These are phyloP conservation scores for Phytophthora pseudosyringae DNA, from an alignment of 352 stramenopile species.

Conservation along the genomic window DNA sequence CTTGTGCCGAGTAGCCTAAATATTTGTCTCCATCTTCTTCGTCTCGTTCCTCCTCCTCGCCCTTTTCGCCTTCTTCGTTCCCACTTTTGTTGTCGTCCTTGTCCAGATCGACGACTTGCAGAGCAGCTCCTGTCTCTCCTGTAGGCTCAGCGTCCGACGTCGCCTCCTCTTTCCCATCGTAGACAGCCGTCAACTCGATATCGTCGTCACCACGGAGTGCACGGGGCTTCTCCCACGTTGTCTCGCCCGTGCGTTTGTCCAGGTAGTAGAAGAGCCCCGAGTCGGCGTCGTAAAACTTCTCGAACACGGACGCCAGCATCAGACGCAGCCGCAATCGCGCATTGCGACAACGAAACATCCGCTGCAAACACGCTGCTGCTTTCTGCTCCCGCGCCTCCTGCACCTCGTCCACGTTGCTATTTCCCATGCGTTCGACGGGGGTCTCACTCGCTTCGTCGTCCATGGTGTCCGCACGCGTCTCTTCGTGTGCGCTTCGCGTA, in stretches of 20 bases:
- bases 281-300: constrained; percentile 76
- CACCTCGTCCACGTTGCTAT: constrained; percentile 18
- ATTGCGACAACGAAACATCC: constrained; percentile 61
- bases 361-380: constrained; percentile 56
- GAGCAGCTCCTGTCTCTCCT: constrained; percentile 4
- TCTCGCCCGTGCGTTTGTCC: constrained; percentile 72
- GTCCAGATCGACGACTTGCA: constrained; percentile 26
- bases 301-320: constrained; percentile 64
- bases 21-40: constrained; percentile 27
- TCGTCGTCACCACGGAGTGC: constrained; percentile 56
- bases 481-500: constrained; percentile 3
- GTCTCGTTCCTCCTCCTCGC: constrained; percentile 10
- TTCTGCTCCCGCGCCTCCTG: constrained; percentile 19
- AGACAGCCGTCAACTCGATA: constrained; percentile 48
- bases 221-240: constrained; percentile 76
- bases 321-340: constrained; percentile 47
- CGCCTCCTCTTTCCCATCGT: constrained; percentile 27
- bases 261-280: constrained; percentile 77
- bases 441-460: constrained; percentile 17
- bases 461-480: constrained; percentile 19
- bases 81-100: constrained; percentile 30
- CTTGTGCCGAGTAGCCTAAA: constrained; percentile 50
- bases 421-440: constrained; percentile 23
- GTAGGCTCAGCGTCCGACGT: constrained; percentile 10
- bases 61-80: constrained; percentile 10